Base-by-base conservation (phyloP, 1,284 basidiomycete species). In the Moesziomyces aphidis region DNA sequence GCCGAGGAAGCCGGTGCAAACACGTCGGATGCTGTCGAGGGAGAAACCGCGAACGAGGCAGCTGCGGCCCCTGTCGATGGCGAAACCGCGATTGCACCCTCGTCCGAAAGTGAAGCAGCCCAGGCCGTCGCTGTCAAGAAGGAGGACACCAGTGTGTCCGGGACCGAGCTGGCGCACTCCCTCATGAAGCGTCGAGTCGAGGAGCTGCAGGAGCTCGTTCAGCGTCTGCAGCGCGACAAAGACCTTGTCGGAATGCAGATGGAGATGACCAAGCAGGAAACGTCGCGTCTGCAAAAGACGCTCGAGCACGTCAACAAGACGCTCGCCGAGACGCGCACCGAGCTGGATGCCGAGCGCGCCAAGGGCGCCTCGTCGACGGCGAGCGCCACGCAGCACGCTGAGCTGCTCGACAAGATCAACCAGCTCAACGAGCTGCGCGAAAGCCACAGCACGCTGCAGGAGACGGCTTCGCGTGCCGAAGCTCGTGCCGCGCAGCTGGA, bases 181-280 rank as follows among this genome's bases (percentile, higher is more conserved):
- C 60, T 72, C 51, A 66, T 64, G 60, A 67, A 74, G 52, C 61
- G 71, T 5, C 69, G 64, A 10, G 53, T 61, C 22, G 77, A 80
- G 5, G 80, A 83, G 62, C 86, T 95, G 19, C 91, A 91, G 47
- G 90, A 91, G 39, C 91, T 96, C 21, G 91, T 95, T 50, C 88
- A 90, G 1, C 94, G 92, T 85, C 86, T 95, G 36, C 89, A 93
- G 28, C 92, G 92, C 78, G 93, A 95, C 86, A 94, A 95, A 86
- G 93, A 95, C 82, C 93, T 95, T 59, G 91, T 92, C 45, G 93
- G 95, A 72, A 88, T 95, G 42, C 92, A 95, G 78, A 88, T 93
- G 47, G 92, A 95, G 78, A 88, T 95, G 55, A 89, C 89, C 86
- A 93, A 93, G 86, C 92, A 94, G 82, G 93, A 95, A 85, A 92